Base-by-base conservation (phyloP, 192 early-diverging fungal genomes). In the Coemansia sp. region DNA sequence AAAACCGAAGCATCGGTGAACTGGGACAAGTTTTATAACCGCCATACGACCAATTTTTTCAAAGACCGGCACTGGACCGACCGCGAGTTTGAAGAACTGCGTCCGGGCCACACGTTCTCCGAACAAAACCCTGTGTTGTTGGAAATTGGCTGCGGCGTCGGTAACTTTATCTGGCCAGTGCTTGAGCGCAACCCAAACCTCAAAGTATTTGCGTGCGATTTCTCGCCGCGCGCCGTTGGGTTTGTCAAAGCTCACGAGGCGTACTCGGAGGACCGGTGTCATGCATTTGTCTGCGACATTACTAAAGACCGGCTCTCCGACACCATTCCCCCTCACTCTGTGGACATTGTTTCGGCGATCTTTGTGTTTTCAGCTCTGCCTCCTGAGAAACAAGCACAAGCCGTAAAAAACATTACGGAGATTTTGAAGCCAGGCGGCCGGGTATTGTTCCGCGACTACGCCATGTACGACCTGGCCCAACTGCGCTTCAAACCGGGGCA, bases 121-220 rank as follows among this genome's bases (percentile, higher is more conserved):
- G 64, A 81, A 59, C 13, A 59, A 39, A 68, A 59, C 12, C 71
- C 51, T 3, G 62, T 64, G 13, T 65, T 98, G 8, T 87, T 93
- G 62, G 98, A 99, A 69, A 89, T 97, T 37, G 98, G 98, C 48
- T 99, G 98, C 76, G 98, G 98, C 3, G 95, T 94, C 1, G 97
- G 96, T 52, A 96, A 94, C 74, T 94, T 94, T 58, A 87, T 97
- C 62, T 98, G 94, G 76, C 98, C 98, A 2, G 67, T 98, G 8
- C 66, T 99, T 35, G 84, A 87, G 52, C 87, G 91, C 78, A 91
- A 93, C 69, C 82, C 86, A 0, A 85, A 92, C 20, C 76, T 98
- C 23, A 94, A 87, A 74, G 85, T 94, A n/a, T 94, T 95, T 76
- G 94, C 92, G 2, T 91, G 90, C 65, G 98, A 99, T 69, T 98